These are phyloP conservation scores for Fusarium coicis DNA, from an alignment of 2,329 filamentous ascomycete genomes.

Conservation along the genomic window DNA sequence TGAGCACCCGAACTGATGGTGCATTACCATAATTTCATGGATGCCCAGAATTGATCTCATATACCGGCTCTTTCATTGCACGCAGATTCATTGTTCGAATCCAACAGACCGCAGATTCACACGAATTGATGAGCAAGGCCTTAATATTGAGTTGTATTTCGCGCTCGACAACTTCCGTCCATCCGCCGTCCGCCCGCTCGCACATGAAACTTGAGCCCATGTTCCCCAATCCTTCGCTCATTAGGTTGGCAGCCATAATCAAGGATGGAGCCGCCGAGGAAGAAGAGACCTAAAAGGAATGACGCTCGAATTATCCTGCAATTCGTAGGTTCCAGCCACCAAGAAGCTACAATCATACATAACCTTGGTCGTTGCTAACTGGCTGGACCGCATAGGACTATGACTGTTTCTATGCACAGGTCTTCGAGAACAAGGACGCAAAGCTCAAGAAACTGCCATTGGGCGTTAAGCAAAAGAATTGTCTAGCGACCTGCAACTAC, in stretches of 20 bases:
- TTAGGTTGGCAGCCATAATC: not conserved
- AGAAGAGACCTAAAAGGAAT: slow-evolving; percentile 57
- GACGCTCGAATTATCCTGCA: slow-evolving; percentile 80
- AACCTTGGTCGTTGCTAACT: slow-evolving; percentile 16
- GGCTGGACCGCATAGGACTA: slow-evolving; percentile 66
- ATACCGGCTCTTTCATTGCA: not conserved
- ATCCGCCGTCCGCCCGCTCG: slow-evolving; percentile 1
- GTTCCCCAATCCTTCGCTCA: not conserved
- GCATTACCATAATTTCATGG: not conserved
- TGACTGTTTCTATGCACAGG: slow-evolving; percentile 95
- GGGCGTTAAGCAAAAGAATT: slow-evolving; percentile 92
- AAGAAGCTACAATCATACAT: not conserved
- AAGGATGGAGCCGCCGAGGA: slow-evolving; percentile 47
- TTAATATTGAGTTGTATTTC: not conserved
- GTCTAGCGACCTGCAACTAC: slow-evolving; percentile 94
- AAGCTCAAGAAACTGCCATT: slow-evolving; percentile 77
- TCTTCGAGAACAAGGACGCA: slow-evolving; percentile 84
- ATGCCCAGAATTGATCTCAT: not conserved
- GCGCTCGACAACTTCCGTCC: not conserved
- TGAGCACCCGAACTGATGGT: not conserved
- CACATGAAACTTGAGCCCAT: slow-evolving; percentile 27
- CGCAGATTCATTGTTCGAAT: not conserved
- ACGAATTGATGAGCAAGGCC: not conserved
- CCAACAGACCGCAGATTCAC: not conserved
- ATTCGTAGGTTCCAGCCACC: slow-evolving; percentile 69